Conservation (phyloP, 23 red algal genomes). For the Gracilaria gracilis region DNA sequence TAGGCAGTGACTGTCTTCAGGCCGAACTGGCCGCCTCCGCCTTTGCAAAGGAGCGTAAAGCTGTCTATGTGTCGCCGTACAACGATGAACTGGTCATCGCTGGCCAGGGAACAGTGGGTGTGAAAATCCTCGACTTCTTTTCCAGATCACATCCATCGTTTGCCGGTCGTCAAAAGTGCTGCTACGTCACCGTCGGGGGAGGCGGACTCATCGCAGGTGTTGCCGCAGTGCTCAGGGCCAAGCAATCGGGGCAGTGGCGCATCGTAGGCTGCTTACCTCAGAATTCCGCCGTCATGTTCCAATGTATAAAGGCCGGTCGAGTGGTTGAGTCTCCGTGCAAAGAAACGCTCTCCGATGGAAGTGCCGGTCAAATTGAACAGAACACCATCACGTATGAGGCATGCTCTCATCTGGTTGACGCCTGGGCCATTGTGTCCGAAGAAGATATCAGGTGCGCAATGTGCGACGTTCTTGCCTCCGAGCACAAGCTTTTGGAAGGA, state of each 20-base stretch:
- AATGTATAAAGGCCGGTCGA: conserved; percentile 34
- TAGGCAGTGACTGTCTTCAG: conserved; percentile 60
- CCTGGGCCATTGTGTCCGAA: conserved; percentile 65
- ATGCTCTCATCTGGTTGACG: conserved; percentile 48
- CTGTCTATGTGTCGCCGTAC: conserved; percentile 54
- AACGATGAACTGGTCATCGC: conserved; percentile 60
- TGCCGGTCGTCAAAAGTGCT: conserved; percentile 25
- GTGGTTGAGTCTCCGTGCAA: conserved; percentile 26
- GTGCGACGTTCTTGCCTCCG: conserved; percentile 17
- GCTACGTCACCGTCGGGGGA: conserved; percentile 78
- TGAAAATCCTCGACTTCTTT: conserved; percentile 55
- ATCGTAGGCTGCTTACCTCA: conserved; percentile 73
- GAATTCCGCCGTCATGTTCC: conserved; percentile 74
- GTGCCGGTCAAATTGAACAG: conserved; percentile 67
- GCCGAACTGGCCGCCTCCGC: conserved; percentile 48
- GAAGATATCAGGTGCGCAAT: conserved; percentile 63
- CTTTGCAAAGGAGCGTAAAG: conserved; percentile 6
- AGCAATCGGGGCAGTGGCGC: conserved; percentile 30
- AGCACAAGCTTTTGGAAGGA: conserved; percentile 71
- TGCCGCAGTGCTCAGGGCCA: conserved; percentile 30
- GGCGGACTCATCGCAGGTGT: conserved; percentile 70
- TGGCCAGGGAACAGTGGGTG: conserved; percentile 46
- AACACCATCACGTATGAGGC: conserved; percentile 52
- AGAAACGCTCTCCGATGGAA: conserved; percentile 70
- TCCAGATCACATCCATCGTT: background rate